Evolutionary conservation across 1,284 basidiomycete genomes (phyloP).

Genomic region (Tremellales sp.): DNA sequence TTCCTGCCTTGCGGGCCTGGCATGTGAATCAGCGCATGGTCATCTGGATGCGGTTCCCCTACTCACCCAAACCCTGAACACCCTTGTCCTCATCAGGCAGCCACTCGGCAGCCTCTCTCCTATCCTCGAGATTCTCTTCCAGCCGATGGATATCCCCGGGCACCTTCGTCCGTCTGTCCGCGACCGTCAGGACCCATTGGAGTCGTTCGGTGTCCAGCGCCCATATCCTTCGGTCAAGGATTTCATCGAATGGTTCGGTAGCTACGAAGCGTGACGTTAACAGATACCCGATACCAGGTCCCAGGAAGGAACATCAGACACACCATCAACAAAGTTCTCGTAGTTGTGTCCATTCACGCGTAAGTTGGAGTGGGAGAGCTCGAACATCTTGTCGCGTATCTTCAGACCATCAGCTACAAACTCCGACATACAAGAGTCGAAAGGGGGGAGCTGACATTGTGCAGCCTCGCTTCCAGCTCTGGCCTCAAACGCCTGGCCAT

Average conservation of each 20-base stretch:
- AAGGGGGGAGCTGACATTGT: slow-evolving; percentile 21
- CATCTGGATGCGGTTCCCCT: neutral
- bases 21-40: neutral
- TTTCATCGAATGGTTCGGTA: slow-evolving; percentile 73
- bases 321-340: slow-evolving; percentile 58
- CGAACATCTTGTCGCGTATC: slow-evolving; percentile 53
- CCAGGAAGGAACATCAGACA: slow-evolving; percentile 6
- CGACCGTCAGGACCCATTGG: slow-evolving; percentile 63
- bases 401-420: slow-evolving; percentile 9
- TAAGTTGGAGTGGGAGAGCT: slow-evolving; percentile 64
- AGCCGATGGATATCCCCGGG: slow-evolving; percentile 56
- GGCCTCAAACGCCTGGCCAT: slow-evolving; percentile 28
- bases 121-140: slow-evolving; percentile 53
- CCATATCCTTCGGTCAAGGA: slow-evolving; percentile 67
- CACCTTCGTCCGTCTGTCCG: slow-evolving; percentile 58
- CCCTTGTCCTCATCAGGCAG: slow-evolving; percentile 30
- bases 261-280: slow-evolving; percentile 48
- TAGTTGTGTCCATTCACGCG: slow-evolving; percentile 73
- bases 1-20: slow-evolving; percentile 8
- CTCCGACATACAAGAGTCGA: neutral
- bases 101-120: slow-evolving; percentile 51
- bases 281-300: neutral
- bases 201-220: slow-evolving; percentile 63
- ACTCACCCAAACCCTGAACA: slow-evolving; percentile 14
- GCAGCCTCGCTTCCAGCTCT: slow-evolving; percentile 37